phyloP scores from a whole-genome alignment of 441 rosid species.

The Eruca vesicaria region DNA sequence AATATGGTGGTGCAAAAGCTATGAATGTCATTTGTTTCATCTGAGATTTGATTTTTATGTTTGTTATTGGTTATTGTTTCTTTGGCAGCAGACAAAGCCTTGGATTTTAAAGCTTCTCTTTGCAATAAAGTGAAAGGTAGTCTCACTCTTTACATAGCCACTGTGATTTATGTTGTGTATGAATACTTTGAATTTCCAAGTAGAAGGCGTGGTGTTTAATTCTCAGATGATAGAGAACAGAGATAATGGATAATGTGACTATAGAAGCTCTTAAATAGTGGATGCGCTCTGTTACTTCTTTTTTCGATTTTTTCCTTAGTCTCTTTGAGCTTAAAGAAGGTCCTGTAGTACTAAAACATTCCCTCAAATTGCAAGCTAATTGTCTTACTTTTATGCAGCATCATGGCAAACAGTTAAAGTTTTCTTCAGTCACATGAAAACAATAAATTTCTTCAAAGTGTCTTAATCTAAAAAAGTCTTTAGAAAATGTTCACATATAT shows the following conservation, averaged over 20 bases:
- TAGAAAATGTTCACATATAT: neutral
- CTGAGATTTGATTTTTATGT: too few relatives aligned
- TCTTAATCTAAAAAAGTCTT: neutral
- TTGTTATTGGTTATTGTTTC: constrained; percentile 1
- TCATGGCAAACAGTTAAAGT: constrained; percentile 36
- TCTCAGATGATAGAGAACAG: too few relatives aligned
- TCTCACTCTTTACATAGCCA: constrained; percentile 3
- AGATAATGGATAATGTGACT: constrained; percentile 60
- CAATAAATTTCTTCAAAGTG: neutral
- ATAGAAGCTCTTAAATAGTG: constrained; percentile 78
- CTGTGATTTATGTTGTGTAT: neutral
- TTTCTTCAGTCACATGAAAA: neutral
- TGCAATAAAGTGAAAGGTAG: constrained; percentile 50
- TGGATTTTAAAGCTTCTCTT: constrained; percentile 56
- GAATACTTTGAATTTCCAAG: neutral
- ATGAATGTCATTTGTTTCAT: neutral
- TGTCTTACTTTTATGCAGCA: constrained; percentile 55
- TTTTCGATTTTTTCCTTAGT: constrained; percentile 49
- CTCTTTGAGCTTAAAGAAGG: constrained; percentile 52
- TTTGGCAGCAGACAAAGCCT: constrained; percentile 48
- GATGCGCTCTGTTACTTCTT: constrained; percentile 79
- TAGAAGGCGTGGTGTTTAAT: too few relatives aligned
- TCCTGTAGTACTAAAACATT: constrained; percentile 27
- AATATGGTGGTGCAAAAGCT: too few relatives aligned
- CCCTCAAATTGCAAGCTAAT: constrained; percentile 53